Evolutionary conservation across 2,329 filamentous ascomycete species (phyloP), one percentile per base, ranked within the genome.

Genomic region (Rhinocladiella mackenziei): DNA sequence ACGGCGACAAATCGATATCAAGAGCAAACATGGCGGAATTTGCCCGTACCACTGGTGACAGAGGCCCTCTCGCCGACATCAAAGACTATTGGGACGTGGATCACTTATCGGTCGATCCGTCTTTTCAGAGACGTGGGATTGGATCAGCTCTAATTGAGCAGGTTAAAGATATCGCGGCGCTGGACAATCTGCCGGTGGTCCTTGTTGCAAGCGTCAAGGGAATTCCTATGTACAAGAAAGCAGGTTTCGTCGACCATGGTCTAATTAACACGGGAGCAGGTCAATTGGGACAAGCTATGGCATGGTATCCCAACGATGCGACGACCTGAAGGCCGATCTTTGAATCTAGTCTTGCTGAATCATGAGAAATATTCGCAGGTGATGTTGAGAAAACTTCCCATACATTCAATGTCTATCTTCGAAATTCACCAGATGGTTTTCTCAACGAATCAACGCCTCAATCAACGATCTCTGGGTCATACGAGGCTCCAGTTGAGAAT

Each of bases 91-190:
- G 56, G 56, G 42, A 56, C 8, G 28, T 58, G 11, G 50, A 41
- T 26, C 37, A 50, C 9, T 41, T 60, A 13, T 39, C 55, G 2
- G 55, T 60, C 11, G 41, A 53, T 22, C 57, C 56, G 0, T 51
- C 55, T 11, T 60, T 53, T 40, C 57, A 62, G 29, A 50, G 61
- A 2, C 50, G 49, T 23, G 60, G 61, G 4, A 43, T 62, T 13
- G 62, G 58, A 9, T 55, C 53, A 2, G 46, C 54, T 20, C 39
- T 63, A 10, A 34, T 64, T n/a, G 39, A 49, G 43, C 43, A 55
- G 20, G 58, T 60, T 4, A 40, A 58, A 22, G 43, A 53, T 9
- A 32, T 57, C 29, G 60, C 50, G 11, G 39, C 50, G 6, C 34
- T 50, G 8, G 38, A 54, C 25, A 56, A 54, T 5, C 5, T 62